Base-by-base conservation (phyloP, 257 asterid species). In the Gynochthodes officinalis region DNA sequence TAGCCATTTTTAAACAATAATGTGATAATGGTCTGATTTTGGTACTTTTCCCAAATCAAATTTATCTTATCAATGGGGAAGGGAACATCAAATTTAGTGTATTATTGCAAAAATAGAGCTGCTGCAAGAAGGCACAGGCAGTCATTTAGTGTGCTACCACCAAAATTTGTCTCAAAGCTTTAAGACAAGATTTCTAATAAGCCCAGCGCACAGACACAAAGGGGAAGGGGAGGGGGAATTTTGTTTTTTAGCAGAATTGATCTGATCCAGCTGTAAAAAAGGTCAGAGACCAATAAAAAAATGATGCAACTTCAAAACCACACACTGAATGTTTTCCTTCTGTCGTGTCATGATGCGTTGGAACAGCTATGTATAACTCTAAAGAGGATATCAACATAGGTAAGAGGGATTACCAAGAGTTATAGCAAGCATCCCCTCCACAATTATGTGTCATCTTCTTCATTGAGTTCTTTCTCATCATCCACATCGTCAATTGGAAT, bases 401-500 rank as follows among this genome's bases (percentile, higher is more conserved):
- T 35, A 33, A 19, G 19, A 58, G 67, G 16, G 33, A 46, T 49
- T 69, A 73, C 27, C 61, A 53, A 77, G 44, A 55, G 53, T 77
- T 19, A 43, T 30, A 60, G 69, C 43, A 28, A 67, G 33, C 32
- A 39, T 23, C 42, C 49, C 70, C 16, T 30, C 50, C 19, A 67
- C 15, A 28, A 44, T 69, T 67, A 67, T 23, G 28, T 73, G 75
- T 70, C 84, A 72, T 78, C 73, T 14, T 5, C 73, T 73, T 78
- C 82, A 28, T 77, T 33, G 61, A 62, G 73, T 66, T 85, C 86
- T 7, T 80, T 92, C 27, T 76, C 83, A 73, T 86, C 93, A 43
- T 86, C 87, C 64, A 69, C 79, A 67, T 84, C 92, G 55, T 89
- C 91, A 52, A 85, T 84, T 68, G 93, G 87, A 78, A 89, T 88